Evolutionary conservation across 2,329 filamentous ascomycete species (phyloP).

Genomic region (Colletotrichum sp.): DNA sequence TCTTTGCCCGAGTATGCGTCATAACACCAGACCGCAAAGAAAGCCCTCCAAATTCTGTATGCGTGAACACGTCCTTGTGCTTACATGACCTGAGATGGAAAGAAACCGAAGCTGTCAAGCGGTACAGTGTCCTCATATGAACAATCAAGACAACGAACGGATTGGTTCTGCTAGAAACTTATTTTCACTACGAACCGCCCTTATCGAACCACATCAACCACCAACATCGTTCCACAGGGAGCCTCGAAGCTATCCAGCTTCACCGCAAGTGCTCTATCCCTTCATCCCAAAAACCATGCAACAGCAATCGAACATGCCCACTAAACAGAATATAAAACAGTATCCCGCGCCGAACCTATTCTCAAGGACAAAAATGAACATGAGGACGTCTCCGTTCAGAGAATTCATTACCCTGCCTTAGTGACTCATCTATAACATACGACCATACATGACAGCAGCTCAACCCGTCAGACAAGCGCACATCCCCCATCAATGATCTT

Average conservation of each 20-base stretch:
- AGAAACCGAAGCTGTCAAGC: background rate
- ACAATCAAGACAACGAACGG: too few species aligned
- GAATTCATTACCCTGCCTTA: too few species aligned
- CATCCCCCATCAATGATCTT: background rate
- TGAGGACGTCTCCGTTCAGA: too few species aligned
- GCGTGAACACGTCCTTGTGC: too few species aligned
- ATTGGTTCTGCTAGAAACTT: background rate
- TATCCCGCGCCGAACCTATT: accelerated
- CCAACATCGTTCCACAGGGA: accelerated
- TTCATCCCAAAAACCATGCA: accelerated
- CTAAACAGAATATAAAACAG: background rate
- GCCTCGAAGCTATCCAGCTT: background rate
- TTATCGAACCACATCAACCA: accelerated
- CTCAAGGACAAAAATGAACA: background rate
- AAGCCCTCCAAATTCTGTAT: too few species aligned
- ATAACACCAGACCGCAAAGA: too few species aligned
- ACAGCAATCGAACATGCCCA: accelerated
- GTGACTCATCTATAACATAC: background rate
- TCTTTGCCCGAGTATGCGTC: background rate
- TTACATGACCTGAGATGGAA: background rate
- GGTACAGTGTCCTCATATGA: too few species aligned
- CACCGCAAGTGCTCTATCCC: accelerated
- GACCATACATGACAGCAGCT: background rate
- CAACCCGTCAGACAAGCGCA: accelerated
- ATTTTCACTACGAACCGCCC: accelerated